Evolutionary conservation across 2,329 filamentous ascomycete species (phyloP), one percentile per base, ranked within the genome.

Genomic region (Aspergillus hiratsukae): DNA sequence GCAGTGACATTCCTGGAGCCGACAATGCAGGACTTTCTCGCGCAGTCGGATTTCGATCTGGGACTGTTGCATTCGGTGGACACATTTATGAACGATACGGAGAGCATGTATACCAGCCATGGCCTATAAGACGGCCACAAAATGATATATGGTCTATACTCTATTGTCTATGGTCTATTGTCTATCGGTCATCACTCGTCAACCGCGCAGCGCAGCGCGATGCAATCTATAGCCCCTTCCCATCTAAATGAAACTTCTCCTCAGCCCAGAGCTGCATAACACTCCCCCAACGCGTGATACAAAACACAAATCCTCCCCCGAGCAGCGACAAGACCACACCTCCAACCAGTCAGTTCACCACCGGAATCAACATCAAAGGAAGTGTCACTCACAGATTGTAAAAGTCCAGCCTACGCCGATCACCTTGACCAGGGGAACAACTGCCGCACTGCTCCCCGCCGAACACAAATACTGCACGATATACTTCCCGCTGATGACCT

Each of bases 391-490:
- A 65, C 81, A 83, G 56, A 91, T 87, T 0, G 89, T 92, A 56
- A 83, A 86, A 69, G 91, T 91, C 87, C 88, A 91, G 0, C 90
- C 90, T 0, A 93, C 86, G 4, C 90, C 90, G 55, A 93, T 88
- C 27, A 73, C 76, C 57, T 89, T 76, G 29, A 92, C 82, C 9
- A 87, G 83, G 0, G 90, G 90, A 53, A 93, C 76, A 57, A 89
- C 88, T 0, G 84, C 82, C 0, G 87, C 89, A 6, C 84, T 88
- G 0, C 83, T 87, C 3, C 81, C 77, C 10, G 88, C 89, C 1
- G 85, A 89, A 60, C 91, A 89, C 3, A 91, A 67, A 72, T 93
- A 94, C 27, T 90, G 81, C 40, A 90, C 78, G 60, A 90, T 84
- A 71, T 92, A 94, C 70, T 94, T 94, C 0, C 88, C 87, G 1